Evolutionary conservation across 352 stramenopile species (phyloP).

Genomic region (Salisapilia sapeloensis): DNA sequence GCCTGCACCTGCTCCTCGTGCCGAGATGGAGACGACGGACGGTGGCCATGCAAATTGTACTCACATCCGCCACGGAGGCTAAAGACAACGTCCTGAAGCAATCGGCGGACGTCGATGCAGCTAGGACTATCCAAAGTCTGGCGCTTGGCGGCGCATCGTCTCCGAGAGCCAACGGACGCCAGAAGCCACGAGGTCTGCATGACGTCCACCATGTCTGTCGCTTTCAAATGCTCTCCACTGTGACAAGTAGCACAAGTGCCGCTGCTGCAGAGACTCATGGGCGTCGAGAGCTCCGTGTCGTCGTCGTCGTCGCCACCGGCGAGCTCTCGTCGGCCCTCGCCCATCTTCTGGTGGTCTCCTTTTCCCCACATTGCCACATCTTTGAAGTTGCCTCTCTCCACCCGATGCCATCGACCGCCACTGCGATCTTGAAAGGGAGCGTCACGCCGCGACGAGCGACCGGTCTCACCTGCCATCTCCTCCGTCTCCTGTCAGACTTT

Average conservation of each 20-base stretch:
- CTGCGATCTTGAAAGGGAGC: too few relatives aligned
- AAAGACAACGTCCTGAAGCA: conserved; percentile 54
- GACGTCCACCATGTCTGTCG: conserved; percentile 19
- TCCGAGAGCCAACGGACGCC: conserved; percentile 31
- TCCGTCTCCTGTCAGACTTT: too few relatives aligned
- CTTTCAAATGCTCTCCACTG: not conserved
- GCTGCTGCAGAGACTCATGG: conserved; percentile 2
- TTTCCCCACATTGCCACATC: too few relatives aligned
- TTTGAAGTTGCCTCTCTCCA: too few relatives aligned
- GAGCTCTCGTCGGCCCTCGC: not conserved
- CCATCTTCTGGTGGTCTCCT: too few relatives aligned
- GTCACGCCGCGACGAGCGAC: too few relatives aligned
- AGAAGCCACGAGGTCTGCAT: conserved; percentile 62
- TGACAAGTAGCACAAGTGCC: conserved; percentile 5
- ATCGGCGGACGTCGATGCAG: conserved; percentile 26
- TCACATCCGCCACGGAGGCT: conserved; percentile 24
- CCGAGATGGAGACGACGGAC: conserved; percentile 13
- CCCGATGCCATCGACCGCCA: too few relatives aligned
- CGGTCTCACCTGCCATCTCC: too few relatives aligned
- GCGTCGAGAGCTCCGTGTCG: conserved; percentile 3
- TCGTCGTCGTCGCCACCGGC: not conserved
- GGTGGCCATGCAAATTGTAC: conserved; percentile 29
- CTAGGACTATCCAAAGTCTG: conserved; percentile 4
- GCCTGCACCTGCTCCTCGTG: conserved; percentile 6
- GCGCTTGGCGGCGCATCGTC: conserved; percentile 15